phyloP scores from a whole-genome alignment of 345 rosid species.

The Brassica incana region DNA sequence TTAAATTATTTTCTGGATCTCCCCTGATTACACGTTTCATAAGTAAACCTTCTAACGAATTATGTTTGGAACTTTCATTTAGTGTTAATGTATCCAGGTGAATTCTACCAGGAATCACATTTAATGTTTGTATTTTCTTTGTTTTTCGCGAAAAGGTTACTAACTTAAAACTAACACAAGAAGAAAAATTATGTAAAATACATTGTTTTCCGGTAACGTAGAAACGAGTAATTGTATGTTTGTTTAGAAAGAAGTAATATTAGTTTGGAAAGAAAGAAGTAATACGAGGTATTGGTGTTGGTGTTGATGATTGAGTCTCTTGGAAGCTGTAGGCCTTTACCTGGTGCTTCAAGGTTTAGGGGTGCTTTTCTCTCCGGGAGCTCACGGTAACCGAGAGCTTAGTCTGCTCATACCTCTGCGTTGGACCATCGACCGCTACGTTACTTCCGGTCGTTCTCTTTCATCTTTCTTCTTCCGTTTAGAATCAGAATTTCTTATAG shows the following conservation, averaged over 20 bases:
- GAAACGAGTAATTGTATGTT: background rate
- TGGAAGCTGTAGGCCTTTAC: no score
- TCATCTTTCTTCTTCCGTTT: no score
- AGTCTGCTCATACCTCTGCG: no score
- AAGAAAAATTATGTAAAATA: background rate
- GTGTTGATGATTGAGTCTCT: no score
- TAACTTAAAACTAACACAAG: background rate
- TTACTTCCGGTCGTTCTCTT: no score
- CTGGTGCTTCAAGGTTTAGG: no score
- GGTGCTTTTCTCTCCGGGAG: no score
- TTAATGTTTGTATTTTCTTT: background rate
- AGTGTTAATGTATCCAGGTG: background rate
- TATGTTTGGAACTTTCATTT: background rate
- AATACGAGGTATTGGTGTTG: no score
- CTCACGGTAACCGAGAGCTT: no score
- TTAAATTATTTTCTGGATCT: no score
- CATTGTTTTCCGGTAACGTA: background rate
- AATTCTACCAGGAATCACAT: background rate
- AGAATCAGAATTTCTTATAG: no score
- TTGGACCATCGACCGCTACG: no score
- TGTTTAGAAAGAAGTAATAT: background rate
- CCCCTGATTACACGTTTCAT: background rate
- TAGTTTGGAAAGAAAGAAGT: background rate
- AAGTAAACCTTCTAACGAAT: background rate
- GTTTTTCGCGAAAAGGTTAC: background rate